Conservation (phyloP, 2,329 filamentous ascomycete genomes). For the Hypoxylon sp. region DNA sequence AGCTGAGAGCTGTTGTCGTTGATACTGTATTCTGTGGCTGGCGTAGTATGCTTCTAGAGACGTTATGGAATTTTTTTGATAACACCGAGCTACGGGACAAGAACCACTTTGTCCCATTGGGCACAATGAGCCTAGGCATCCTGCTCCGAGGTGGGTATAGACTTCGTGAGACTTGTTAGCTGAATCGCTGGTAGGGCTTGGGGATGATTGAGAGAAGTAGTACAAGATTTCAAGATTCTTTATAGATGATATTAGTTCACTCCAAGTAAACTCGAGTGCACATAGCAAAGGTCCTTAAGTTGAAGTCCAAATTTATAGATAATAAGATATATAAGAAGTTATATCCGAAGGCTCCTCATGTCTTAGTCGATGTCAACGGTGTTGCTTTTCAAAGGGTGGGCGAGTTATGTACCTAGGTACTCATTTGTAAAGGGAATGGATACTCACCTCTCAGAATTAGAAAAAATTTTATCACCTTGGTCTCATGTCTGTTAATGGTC, state of each 20-base stretch:
- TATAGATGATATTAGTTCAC: not conserved
- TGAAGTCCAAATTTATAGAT: not conserved
- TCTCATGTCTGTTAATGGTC: not conserved
- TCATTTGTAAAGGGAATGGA: not conserved
- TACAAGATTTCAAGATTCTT: not conserved
- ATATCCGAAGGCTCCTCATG: not conserved
- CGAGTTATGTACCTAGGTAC: too few relatives aligned
- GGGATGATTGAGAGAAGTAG: not conserved
- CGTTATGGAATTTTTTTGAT: slow-evolving; percentile 27
- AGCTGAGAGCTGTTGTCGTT: slow-evolving; percentile 37
- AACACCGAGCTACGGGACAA: slow-evolving; percentile 7
- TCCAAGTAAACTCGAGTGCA: not conserved
- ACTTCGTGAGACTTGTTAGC: slow-evolving; percentile 26
- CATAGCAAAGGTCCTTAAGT: not conserved
- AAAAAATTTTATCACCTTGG: not conserved
- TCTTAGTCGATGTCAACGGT: not conserved
- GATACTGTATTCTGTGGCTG: slow-evolving; percentile 9
- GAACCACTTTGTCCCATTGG: slow-evolving; percentile 16
- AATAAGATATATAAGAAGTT: too few relatives aligned
- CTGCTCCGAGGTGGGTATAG: not conserved
- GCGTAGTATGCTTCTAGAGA: slow-evolving; percentile 23
- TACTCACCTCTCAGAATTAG: slow-evolving; percentile 8
- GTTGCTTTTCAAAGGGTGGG: not conserved
- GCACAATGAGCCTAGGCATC: slow-evolving; percentile 24
- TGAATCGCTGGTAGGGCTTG: not conserved